Evolutionary conservation across 1,139 yeast species (phyloP), one percentile per base, ranked within the genome.

Genomic region (Protomyces macrosporus): DNA sequence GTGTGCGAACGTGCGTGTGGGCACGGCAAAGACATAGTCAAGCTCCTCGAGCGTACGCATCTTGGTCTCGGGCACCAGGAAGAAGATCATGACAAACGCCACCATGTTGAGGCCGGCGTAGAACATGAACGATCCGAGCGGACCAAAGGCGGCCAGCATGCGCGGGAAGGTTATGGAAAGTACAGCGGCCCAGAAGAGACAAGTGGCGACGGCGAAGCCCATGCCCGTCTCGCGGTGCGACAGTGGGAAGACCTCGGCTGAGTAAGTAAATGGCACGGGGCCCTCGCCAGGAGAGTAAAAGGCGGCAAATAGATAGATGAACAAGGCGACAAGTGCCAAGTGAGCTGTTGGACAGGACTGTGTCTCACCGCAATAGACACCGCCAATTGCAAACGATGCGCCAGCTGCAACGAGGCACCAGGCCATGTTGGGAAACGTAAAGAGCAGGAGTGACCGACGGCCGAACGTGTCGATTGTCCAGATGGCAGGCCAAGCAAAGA

Each of bases 221-320:
- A 90, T 88, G 65, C 96, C 95, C 62, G 88, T 77, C 71, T 90
- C 95, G 76, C 96, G 84, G 67, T 88, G 85, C 71, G 88, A 88
- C 69, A 89, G 79, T 64, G 95, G 91, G 79, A 88, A 89, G 68
- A 88, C 88, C 75, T 89, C 95, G 16, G 96, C 95, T 39, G 95
- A 86, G 73, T 88, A 88, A 1, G 95, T 87, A 78, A 89, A 89
- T 6, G 96, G 95, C 59, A 89, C 95, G n/a, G 95, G 96, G 55
- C 96, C 96, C 76, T 87, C 90, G 67, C 95, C 93, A 2, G 88
- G 85, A 0, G 95, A 87, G 75, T 89, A 89, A 68, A 87, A 86
- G 53, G 84, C 81, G 0, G 90, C 78, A 75, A 83, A 89, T 52
- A 89, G 73, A 73, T 88, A 89, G 66, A 89, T 85, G 70, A 95